These are phyloP conservation scores for Lactarius quietus DNA, from an alignment of 768 basidiomycete species.

Conservation along the genomic window DNA sequence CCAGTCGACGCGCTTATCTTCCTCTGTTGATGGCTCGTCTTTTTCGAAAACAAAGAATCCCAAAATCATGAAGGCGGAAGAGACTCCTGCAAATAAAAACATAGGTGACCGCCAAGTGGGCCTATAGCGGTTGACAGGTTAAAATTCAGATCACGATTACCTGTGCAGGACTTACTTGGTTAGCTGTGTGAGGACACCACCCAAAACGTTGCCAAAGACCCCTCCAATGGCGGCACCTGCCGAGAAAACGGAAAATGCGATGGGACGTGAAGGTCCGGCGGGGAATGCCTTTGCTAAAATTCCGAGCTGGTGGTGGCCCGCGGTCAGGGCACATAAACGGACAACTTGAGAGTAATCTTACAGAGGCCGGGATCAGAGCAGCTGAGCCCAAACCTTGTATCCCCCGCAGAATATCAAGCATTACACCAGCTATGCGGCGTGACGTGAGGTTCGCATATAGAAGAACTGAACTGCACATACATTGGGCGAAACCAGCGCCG, in stretches of 20 bases:
- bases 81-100: conserved; percentile 58
- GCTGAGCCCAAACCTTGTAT: conserved; percentile 77
- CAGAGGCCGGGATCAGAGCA: conserved; percentile 69
- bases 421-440: conserved; percentile 47
- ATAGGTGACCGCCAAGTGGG: conserved; percentile 65
- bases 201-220: conserved; percentile 63
- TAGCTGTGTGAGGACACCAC: conserved; percentile 59
- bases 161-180: conserved; percentile 10
- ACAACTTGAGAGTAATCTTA: conserved; percentile 34
- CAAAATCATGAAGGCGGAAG: conserved; percentile 46
- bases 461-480: conserved; percentile 32
- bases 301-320: conserved; percentile 50
- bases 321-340: conserved; percentile 6
- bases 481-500: conserved; percentile 57
- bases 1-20: conserved; percentile 62
- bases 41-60: conserved; percentile 57
- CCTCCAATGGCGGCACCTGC: conserved; percentile 84
- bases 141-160: background rate
- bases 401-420: conserved; percentile 68
- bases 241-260: conserved; percentile 79
- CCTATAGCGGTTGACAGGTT: background rate
- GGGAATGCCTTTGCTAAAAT: conserved; percentile 81
- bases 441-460: background rate
- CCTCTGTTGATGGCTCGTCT: conserved; percentile 41
- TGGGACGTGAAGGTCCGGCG: conserved; percentile 57